These are phyloP conservation scores for Hymenoscyphus fructigenus DNA, from an alignment of 2,329 filamentous ascomycete genomes.

Conservation along the genomic window DNA sequence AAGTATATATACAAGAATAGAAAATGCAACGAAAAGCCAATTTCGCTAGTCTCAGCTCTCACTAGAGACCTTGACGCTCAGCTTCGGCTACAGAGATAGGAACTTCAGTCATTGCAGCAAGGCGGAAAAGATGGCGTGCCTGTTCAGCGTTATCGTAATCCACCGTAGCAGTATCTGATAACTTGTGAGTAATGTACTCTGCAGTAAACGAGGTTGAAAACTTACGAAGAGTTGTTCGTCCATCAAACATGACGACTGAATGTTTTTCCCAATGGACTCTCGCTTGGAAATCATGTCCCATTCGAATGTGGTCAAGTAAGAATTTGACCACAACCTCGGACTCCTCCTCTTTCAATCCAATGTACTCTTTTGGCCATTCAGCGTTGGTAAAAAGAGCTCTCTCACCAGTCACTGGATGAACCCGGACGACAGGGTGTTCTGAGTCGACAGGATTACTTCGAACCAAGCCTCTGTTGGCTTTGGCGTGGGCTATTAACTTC, in stretches of 20 bases:
- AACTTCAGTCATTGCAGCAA: slow-evolving; percentile 48
- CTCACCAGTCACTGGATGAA: slow-evolving; percentile 72
- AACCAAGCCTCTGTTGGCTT: slow-evolving; percentile 57
- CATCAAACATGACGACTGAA: slow-evolving; percentile 52
- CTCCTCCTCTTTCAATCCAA: slow-evolving; percentile 66
- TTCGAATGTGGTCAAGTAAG: slow-evolving; percentile 65
- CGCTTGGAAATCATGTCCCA: slow-evolving; percentile 67
- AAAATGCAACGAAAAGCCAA: slow-evolving; percentile 1
- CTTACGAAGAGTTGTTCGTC: slow-evolving; percentile 47
- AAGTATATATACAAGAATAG: neutral
- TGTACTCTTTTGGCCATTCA: slow-evolving; percentile 64
- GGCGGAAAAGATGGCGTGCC: slow-evolving; percentile 50
- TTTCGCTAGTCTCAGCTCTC: neutral
- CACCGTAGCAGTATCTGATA: slow-evolving; percentile 49
- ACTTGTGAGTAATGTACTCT: slow-evolving; percentile 12
- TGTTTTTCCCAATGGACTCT: slow-evolving; percentile 63
- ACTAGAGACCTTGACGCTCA: neutral
- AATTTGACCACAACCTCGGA: slow-evolving; percentile 66
- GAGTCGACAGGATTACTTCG: slow-evolving; percentile 62
- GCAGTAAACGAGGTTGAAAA: slow-evolving; percentile 12
- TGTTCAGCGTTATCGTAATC: slow-evolving; percentile 49
- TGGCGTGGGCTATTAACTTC: slow-evolving; percentile 55
- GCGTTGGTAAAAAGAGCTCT: slow-evolving; percentile 71
- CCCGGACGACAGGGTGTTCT: slow-evolving; percentile 65
- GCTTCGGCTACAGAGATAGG: slow-evolving; percentile 40